Evolutionary conservation across 192 early-diverging fungal species (phyloP).

Genomic region (Umbelopsis sp.): DNA sequence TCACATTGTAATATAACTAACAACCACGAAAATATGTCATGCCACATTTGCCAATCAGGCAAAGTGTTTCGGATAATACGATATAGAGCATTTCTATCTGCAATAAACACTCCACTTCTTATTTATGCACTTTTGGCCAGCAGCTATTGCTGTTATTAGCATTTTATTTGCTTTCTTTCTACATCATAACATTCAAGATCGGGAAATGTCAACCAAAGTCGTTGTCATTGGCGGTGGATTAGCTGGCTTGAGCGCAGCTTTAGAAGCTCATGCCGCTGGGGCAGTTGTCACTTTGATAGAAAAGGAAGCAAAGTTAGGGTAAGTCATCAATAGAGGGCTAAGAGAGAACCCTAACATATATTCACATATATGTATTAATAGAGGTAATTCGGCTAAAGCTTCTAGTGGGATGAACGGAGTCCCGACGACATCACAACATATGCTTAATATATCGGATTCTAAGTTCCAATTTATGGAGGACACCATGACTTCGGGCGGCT

Average conservation of each 20-base stretch:
- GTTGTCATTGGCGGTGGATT: conserved; percentile 36
- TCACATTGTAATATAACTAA: no score
- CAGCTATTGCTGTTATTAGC: neutral
- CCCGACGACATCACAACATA: conserved; percentile 62
- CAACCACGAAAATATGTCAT: no score
- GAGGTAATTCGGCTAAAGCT: conserved; percentile 82
- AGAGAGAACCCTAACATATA: no score
- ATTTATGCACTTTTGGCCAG: neutral
- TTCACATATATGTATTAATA: neutral
- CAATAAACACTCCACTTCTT: neutral
- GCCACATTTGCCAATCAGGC: no score
- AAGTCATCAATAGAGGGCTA: neutral
- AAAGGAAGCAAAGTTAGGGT: conserved; percentile 38
- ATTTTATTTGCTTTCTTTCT: neutral
- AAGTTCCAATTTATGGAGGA: conserved; percentile 70
- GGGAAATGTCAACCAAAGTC: conserved; percentile 25
- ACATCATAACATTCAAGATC: neutral
- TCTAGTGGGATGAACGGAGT: conserved; percentile 84
- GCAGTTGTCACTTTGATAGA: conserved; percentile 30
- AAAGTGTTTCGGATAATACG: neutral
- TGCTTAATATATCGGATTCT: conserved; percentile 52
- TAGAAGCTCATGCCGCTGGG: conserved; percentile 29
- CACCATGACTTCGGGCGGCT: conserved; percentile 70
- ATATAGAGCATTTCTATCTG: neutral
- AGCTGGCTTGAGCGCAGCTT: conserved; percentile 32